Evolutionary conservation across 2,329 filamentous ascomycete genomes (phyloP).

Genomic region (Dothideomycetes sp.): DNA sequence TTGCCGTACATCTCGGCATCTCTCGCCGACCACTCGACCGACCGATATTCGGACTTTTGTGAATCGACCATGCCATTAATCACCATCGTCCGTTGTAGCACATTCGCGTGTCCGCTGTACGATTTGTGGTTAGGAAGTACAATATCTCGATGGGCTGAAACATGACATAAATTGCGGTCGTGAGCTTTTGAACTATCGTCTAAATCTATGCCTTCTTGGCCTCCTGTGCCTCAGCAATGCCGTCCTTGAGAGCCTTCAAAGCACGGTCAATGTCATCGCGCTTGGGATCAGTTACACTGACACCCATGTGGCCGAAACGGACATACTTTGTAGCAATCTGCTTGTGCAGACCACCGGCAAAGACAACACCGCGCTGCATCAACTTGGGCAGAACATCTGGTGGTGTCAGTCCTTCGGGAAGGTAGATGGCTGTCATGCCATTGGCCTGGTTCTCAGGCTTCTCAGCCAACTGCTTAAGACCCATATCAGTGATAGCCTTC

Average conservation of each 20-base stretch:
- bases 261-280: conserved; percentile 78
- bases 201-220: conserved; percentile 4
- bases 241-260: conserved; percentile 64
- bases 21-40: too few species aligned
- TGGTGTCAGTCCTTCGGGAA: conserved; percentile 73
- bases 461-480: conserved; percentile 75
- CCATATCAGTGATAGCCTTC: conserved; percentile 67
- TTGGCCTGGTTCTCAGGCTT: conserved; percentile 89
- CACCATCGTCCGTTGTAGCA: too few species aligned
- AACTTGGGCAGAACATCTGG: conserved; percentile 79
- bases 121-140: too few species aligned
- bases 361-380: conserved; percentile 79
- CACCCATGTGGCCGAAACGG: conserved; percentile 95
- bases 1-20: too few species aligned
- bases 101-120: too few species aligned
- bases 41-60: too few species aligned
- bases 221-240: conserved; percentile 54
- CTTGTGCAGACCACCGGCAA: conserved; percentile 92
- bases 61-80: too few species aligned
- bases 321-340: conserved; percentile 91
- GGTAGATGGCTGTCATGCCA: conserved; percentile 95
- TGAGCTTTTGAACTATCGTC: too few species aligned
- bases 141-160: too few species aligned
- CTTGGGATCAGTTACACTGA: conserved; percentile 74
- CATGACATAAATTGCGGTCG: too few species aligned